A percentile compares a stretch with the other conserved stretches of the same genome.
phyloP scores from a whole-genome alignment of 495 filamentous ascomycete genomes.

The Stereocaulon alpinum region DNA sequence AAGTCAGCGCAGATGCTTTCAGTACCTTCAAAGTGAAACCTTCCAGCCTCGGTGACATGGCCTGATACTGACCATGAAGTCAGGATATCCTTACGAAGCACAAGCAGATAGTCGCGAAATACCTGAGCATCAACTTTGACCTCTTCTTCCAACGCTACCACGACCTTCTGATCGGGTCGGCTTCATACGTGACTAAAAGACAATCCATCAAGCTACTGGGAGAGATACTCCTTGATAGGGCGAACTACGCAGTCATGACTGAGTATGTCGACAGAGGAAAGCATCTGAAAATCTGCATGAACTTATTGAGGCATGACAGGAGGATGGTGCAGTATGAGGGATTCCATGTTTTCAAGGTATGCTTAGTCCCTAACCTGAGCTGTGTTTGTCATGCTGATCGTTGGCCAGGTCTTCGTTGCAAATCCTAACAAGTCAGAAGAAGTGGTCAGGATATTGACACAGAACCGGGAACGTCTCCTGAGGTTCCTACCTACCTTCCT shows the following conservation, averaged over 20 bases:
- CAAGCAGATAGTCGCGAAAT: slow-evolving; percentile 77
- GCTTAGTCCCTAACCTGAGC: neutral
- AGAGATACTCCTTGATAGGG: slow-evolving; percentile 85
- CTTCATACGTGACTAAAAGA: slow-evolving; percentile 94
- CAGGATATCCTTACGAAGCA: slow-evolving; percentile 92
- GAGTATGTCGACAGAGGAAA: slow-evolving; percentile 89
- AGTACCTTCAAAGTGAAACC: slow-evolving; percentile 78
- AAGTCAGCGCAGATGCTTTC: slow-evolving; percentile 94
- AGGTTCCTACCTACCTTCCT: slow-evolving; percentile 84
- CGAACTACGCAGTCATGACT: slow-evolving; percentile 98
- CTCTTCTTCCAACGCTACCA: slow-evolving; percentile 91
- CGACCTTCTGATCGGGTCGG: slow-evolving; percentile 72
- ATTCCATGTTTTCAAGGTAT: slow-evolving; percentile 96
- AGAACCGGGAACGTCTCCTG: slow-evolving; percentile 84
- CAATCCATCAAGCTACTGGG: slow-evolving; percentile 97
- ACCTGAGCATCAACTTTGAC: slow-evolving; percentile 77
- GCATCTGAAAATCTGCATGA: slow-evolving; percentile 97
- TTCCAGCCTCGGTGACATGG: neutral
- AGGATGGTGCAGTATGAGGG: slow-evolving; percentile 99
- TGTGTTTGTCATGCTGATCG: neutral
- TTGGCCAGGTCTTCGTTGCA: slow-evolving; percentile 76
- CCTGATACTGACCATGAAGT: slow-evolving; percentile 3
- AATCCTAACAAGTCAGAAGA: slow-evolving; percentile 92
- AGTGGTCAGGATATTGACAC: slow-evolving; percentile 88
- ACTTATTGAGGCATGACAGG: slow-evolving; percentile 81